phyloP scores from a whole-genome alignment of 306 rosid species.

The Citrullus mucosospermus region DNA sequence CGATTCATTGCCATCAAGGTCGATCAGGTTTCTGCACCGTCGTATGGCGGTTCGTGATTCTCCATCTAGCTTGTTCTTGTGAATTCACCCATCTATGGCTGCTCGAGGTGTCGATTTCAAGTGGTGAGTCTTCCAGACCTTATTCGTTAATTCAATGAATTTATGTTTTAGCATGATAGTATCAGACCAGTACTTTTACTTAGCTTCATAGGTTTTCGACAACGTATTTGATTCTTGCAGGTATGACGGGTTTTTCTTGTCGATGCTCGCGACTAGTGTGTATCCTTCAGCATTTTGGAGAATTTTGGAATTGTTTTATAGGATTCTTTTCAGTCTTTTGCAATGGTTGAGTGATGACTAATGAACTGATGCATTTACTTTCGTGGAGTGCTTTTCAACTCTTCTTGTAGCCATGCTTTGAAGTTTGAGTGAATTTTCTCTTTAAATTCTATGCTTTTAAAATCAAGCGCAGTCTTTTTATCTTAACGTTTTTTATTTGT shows the following conservation, averaged over 20 bases:
- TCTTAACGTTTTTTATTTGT: not conserved
- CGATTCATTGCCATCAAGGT: not conserved
- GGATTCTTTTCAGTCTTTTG: not conserved
- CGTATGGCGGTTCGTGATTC: not conserved
- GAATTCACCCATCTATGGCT: conserved; percentile 35
- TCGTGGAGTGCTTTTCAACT: not conserved
- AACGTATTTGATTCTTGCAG: conserved; percentile 23
- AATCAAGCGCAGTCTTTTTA: not conserved
- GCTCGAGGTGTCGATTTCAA: conserved; percentile 88
- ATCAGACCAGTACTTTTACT: not conserved
- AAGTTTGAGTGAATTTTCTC: not conserved
- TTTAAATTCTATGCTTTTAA: not conserved
- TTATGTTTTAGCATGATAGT: not conserved
- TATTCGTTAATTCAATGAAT: not conserved
- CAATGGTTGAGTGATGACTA: not conserved
- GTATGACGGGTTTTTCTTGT: conserved; percentile 95
- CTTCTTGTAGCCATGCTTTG: not conserved
- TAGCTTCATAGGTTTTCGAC: not conserved
- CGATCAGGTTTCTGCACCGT: not conserved
- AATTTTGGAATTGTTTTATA: not conserved
- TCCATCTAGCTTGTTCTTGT: not conserved
- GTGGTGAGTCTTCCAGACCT: conserved; percentile 34
- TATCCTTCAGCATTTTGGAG: conserved; percentile 42
- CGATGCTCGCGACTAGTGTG: conserved; percentile 98
- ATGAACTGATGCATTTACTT: not conserved